Evolutionary conservation across 208 protist genomes (phyloP).

Genomic region (Phytomonas serpens): DNA sequence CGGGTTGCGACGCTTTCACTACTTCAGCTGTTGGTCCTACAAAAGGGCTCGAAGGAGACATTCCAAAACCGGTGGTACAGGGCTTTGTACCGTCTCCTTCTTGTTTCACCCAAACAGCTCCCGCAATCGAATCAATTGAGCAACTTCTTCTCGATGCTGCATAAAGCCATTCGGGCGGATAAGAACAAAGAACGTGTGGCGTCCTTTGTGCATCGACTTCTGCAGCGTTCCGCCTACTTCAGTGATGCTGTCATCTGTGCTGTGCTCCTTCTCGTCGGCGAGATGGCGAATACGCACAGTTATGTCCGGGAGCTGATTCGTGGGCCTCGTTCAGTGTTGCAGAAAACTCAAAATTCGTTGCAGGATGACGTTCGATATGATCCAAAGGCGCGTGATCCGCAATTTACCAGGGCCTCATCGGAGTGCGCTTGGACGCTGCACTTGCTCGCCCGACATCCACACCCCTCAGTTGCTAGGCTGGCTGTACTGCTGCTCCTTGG

Average conservation of each 20-base stretch:
- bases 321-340: not conserved
- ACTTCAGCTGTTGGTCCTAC: conserved; percentile 75
- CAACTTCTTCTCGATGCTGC: conserved; percentile 84
- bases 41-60: conserved; percentile 46
- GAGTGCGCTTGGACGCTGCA: conserved; percentile 81
- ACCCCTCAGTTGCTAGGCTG: conserved; percentile 87
- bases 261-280: conserved; percentile 82
- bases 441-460: conserved; percentile 71
- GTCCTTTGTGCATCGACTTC: conserved; percentile 85
- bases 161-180: conserved; percentile 84
- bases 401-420: conserved; percentile 56
- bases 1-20: conserved; percentile 81
- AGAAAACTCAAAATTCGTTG: conserved; percentile 3
- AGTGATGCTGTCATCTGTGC: conserved; percentile 82
- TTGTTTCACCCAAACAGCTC: conserved; percentile 85
- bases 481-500: conserved; percentile 78
- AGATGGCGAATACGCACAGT: conserved; percentile 60
- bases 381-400: conserved; percentile 76
- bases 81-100: conserved; percentile 80
- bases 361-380: conserved; percentile 46
- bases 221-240: conserved; percentile 84
- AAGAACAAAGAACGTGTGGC: conserved; percentile 74
- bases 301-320: conserved; percentile 40
- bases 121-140: conserved; percentile 83
- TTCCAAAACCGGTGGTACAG: conserved; percentile 88